phyloP scores from a whole-genome alignment of 164 flowering plant species.

The Taxillus chinensis region DNA sequence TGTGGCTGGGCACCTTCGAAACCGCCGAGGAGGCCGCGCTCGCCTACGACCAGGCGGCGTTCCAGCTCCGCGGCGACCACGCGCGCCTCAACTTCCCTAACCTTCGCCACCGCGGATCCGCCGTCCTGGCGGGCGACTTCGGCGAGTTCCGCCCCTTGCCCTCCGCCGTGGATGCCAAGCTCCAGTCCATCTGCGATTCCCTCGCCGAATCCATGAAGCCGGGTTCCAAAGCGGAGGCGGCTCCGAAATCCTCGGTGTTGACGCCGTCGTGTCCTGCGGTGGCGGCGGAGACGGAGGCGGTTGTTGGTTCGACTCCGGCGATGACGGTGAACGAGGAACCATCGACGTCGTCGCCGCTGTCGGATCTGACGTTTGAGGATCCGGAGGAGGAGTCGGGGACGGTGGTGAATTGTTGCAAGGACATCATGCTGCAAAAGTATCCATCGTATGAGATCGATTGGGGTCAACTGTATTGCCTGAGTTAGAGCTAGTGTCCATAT shows the following conservation, averaged over 20 bases:
- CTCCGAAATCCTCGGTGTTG: conserved; percentile 7
- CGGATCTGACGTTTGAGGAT: conserved; percentile 45
- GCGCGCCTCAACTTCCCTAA: conserved; percentile 84
- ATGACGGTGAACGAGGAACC: conserved; percentile 38
- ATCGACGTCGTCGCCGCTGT: conserved; percentile 47
- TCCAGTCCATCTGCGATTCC: conserved; percentile 63
- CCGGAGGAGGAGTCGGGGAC: conserved; percentile 29
- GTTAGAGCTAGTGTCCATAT: too few species aligned
- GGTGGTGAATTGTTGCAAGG: conserved; percentile 28
- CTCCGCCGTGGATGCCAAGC: conserved; percentile 82
- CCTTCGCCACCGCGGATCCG: conserved; percentile 38
- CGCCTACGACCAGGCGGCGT: conserved; percentile 91
- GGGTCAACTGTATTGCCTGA: conserved; percentile 40
- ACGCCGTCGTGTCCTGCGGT: conserved; percentile 5
- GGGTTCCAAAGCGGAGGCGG: background rate
- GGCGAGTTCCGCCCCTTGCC: conserved; percentile 56
- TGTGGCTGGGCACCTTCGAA: conserved; percentile 92
- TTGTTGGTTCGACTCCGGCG: background rate
- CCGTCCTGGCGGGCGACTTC: conserved; percentile 26
- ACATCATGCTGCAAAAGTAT: conserved; percentile 43
- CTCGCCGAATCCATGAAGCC: conserved; percentile 25
- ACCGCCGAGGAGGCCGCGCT: conserved; percentile 90
- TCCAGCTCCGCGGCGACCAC: conserved; percentile 73
- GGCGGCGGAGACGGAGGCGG: background rate
- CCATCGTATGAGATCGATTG: conserved; percentile 86